Percentiles rank a stretch among this genome's conserved stretches.
These are phyloP conservation scores for Tubosaeta sp. DNA, from an alignment of 768 basidiomycete genomes.

Conservation along the genomic window DNA sequence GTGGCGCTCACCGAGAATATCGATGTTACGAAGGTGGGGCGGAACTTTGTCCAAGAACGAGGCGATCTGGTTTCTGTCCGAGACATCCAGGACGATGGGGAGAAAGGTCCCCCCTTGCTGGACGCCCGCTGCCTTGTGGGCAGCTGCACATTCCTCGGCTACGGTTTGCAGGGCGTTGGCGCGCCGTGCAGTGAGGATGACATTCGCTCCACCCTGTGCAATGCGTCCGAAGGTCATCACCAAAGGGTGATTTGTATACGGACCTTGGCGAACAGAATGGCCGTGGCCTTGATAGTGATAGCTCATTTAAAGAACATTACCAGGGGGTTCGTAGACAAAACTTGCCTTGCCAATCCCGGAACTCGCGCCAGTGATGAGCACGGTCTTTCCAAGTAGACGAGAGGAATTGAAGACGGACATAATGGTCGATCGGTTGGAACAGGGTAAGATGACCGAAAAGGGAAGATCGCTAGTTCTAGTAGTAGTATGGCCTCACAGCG, in stretches of 20 bases:
- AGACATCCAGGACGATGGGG: slow-evolving; percentile 71
- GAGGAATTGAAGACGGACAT: slow-evolving; percentile 84
- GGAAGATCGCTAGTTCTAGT: too few relatives aligned
- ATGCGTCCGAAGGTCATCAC: background rate
- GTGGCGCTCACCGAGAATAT: slow-evolving; percentile 66
- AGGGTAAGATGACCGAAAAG: too few relatives aligned
- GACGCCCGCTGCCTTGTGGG: slow-evolving; percentile 68
- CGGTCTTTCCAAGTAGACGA: slow-evolving; percentile 77
- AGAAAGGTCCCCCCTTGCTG: slow-evolving; percentile 77
- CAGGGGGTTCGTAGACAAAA: slow-evolving; percentile 1
- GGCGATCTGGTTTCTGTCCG: slow-evolving; percentile 69
- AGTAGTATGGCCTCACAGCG: background rate
- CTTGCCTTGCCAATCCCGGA: slow-evolving; percentile 86
- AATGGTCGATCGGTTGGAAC: slow-evolving; percentile 5
- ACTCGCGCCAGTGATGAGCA: slow-evolving; percentile 86
- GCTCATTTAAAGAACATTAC: background rate
- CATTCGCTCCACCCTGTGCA: slow-evolving; percentile 74
- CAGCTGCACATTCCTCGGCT: slow-evolving; percentile 58
- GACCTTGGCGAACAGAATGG: slow-evolving; percentile 85
- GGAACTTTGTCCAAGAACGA: slow-evolving; percentile 70
- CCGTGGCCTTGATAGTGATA: slow-evolving; percentile 59
- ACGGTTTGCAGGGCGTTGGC: slow-evolving; percentile 69
- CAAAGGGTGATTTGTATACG: background rate
- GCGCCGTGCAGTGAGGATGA: slow-evolving; percentile 81
- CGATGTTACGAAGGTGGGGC: slow-evolving; percentile 62